Evolutionary conservation across 768 basidiomycete genomes (phyloP).

Genomic region (Trametes gibbosa): DNA sequence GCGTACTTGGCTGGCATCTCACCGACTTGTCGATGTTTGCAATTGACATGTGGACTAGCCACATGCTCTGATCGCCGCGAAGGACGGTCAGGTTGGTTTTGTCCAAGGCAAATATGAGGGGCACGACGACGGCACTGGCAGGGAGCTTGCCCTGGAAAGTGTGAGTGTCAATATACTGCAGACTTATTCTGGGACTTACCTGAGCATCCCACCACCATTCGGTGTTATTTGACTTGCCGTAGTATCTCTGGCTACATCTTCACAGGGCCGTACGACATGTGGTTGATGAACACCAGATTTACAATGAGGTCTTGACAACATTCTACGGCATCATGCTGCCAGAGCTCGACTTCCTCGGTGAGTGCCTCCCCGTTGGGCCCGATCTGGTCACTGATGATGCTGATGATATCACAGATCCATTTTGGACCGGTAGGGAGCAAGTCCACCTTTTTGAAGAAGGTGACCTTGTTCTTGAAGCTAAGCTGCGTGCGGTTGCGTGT

Average conservation of each 20-base stretch:
- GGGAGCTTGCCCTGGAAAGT: not conserved
- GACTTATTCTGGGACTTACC: conserved; percentile 27
- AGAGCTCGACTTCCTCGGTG: conserved; percentile 30
- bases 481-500: conserved; percentile 5
- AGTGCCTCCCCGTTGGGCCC: conserved; percentile 8
- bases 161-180: conserved; percentile 16
- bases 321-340: conserved; percentile 33
- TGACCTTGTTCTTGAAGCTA: conserved; percentile 21
- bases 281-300: conserved; percentile 7
- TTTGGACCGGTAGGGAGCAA: conserved; percentile 14
- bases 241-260: conserved; percentile 16
- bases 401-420: conserved; percentile 18
- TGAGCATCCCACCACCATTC: conserved; percentile 36
- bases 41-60: conserved; percentile 31
- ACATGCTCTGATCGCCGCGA: conserved; percentile 35
- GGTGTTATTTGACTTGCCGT: conserved; percentile 24
- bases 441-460: conserved; percentile 24
- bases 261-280: conserved; percentile 4
- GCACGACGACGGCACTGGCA: conserved; percentile 27
- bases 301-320: conserved; percentile 24
- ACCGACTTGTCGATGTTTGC: conserved; percentile 28
- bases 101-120: conserved; percentile 45
- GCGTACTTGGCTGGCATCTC: conserved; percentile 13
- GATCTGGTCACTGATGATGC: conserved; percentile 4
- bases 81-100: conserved; percentile 44